These are phyloP conservation scores for Ophiocordyceps sinensis DNA, from an alignment of 2,329 filamentous ascomycete genomes.

Conservation along the genomic window DNA sequence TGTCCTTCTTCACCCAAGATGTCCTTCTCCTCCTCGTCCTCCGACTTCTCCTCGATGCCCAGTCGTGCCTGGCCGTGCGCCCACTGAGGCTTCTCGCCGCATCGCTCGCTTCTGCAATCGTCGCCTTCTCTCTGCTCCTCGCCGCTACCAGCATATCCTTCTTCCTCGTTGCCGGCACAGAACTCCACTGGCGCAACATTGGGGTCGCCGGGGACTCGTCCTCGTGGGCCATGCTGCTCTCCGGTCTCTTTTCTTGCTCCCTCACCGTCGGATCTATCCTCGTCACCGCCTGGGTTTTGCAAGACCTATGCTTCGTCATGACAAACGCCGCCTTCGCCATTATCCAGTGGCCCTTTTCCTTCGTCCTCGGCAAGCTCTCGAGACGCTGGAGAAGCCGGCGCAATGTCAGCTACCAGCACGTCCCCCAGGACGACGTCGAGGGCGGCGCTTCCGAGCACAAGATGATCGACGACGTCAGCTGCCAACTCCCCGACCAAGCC, in stretches of 20 bases:
- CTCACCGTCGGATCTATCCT: neutral
- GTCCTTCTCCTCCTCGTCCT: constrained; percentile 15
- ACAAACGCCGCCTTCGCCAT: constrained; percentile 8
- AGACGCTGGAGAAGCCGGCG: neutral
- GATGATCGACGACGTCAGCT: constrained; percentile 2
- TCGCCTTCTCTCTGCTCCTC: constrained; percentile 9
- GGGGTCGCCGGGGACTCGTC: constrained; percentile 11
- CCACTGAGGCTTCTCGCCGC: constrained; percentile 11
- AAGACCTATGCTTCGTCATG: constrained; percentile 8
- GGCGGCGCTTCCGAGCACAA: constrained; percentile 4
- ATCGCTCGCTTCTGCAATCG: constrained; percentile 7
- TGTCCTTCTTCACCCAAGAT: constrained; percentile 21
- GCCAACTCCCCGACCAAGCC: neutral
- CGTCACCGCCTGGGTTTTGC: constrained; percentile 7
- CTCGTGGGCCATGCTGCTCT: constrained; percentile 11
- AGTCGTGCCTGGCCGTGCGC: constrained; percentile 6
- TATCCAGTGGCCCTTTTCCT: constrained; percentile 6
- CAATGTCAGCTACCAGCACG: constrained; percentile 3
- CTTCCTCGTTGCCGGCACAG: constrained; percentile 14
- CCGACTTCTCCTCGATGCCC: constrained; percentile 14
- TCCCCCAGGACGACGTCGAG: constrained; percentile 6
- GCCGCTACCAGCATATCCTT: constrained; percentile 14
- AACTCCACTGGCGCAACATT: constrained; percentile 15
- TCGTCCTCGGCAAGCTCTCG: constrained; percentile 4
- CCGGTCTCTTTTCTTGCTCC: constrained; percentile 9